Evolutionary conservation across 2,329 filamentous ascomycete genomes (phyloP), one percentile per base, ranked within the genome.

Genomic region (Neocatenulostroma microsporum): DNA sequence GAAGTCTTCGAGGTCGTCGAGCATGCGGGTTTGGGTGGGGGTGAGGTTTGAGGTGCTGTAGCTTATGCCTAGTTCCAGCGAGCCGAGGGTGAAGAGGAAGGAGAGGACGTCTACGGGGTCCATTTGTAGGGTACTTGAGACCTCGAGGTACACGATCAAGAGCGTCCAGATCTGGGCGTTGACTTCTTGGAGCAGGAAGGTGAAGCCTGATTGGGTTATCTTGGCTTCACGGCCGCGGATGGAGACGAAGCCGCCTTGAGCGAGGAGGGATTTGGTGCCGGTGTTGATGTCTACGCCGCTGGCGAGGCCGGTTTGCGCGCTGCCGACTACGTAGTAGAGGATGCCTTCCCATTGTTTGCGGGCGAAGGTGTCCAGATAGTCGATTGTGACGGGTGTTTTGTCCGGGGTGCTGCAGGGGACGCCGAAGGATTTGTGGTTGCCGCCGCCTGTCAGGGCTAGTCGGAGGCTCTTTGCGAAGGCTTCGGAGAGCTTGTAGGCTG

Each of bases 151-250:
- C 21, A 95, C 79, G 20, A 98, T 81, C 23, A 98, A 71, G 30
- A 98, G 70, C 18, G 87, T 91, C 91, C 91, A 98, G 23, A 98
- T 87, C 61, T 98, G 91, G 0, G 89, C 87, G 59, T 95, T 96
- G 41, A 89, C 82, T 56, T 95, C 89, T 54, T 96, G 89, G 7
- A 98, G 70, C 39, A 98, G 70, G 55, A 98, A 98, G 0, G 85
- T 88, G 58, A 98, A 98, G 6, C 91, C 91, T 3, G 84, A 79
- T 56, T 94, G 81, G 0, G 91, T 98, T 52, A 98, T 98, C 36
- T 76, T 77, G 8, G 86, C 72, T 10, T 45, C 45, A 3, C 30
- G 39, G 23, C 42, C 42, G 19, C 34, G 37, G 12, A 48, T 32
- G 55, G 86, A 80, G 14, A 98, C 87, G 7, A 96, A 76, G 35